Base-by-base conservation (phyloP, 83 land plant genomes). In the Picea abies region DNA sequence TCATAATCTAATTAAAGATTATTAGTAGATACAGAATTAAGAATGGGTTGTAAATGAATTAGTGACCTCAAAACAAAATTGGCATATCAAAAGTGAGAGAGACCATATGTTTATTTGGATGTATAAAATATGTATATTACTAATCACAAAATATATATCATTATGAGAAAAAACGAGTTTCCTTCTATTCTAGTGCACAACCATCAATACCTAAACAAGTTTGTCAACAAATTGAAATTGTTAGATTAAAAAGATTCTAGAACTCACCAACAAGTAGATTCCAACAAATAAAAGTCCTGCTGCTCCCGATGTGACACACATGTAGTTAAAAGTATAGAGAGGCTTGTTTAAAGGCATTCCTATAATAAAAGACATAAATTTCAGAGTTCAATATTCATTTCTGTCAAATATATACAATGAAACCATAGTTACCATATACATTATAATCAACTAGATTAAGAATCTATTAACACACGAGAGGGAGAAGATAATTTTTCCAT, bases 331-430 rank as follows among this genome's bases (percentile, higher is more conserved):
- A 17, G 90, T 87, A 80, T 93, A 93, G 4, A 93, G 92, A 72
- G 82, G 88, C 88, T 91, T 87, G 80, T 91, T 93, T 72, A 88
- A 17, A 73, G 85, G 87, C 90, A 95, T 80, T 68, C 95, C 97
- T 90, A 61, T 9, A 47, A 75, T 5, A 60, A 78, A 3, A 49
- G 83, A 73, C 10, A 66, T 10, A 66, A 22, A 66, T 7, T 66
- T 23, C n/a, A 66, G 69, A 65, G 23, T 22, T 7, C 32, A 20
- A n/a, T 11, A 66, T 29, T 66, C 25, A 25, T 25, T 47, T 47
- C 8, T 11, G 3, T 2, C 11, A 66, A 66, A 66, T n/a, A 4
- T 19, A 14, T 26, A 35, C 2, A 66, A 23, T 66, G 32, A 66
- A 23, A 20, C n/a, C 15, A 26, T 26, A 66, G 10, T 66, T 23